Evolutionary conservation across 306 rosid species (phyloP).

Genomic region (Cicer judaicum): DNA sequence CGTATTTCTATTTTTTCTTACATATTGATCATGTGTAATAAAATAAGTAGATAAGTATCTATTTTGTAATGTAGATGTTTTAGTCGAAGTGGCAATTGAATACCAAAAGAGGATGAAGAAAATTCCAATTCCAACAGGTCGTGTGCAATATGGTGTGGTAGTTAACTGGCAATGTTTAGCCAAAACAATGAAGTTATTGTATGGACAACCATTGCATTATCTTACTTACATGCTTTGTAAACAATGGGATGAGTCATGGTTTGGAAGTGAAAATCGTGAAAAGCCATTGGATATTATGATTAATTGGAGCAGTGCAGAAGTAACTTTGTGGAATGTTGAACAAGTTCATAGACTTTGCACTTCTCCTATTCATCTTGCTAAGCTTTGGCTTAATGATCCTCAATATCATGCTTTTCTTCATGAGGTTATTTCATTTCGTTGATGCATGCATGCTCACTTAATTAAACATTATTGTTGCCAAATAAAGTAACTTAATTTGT

Average conservation of each 20-base stretch:
- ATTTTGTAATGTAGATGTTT: conserved; percentile 9
- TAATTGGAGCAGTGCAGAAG: conserved; percentile 29
- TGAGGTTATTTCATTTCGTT: conserved; percentile 29
- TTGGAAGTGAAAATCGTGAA: conserved; percentile 39
- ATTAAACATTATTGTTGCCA: not conserved
- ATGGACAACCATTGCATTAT: conserved; percentile 52
- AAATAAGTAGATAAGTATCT: no score
- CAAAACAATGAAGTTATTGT: conserved; percentile 34
- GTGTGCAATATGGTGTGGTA: not conserved
- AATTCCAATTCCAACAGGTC: conserved; percentile 29
- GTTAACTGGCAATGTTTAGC: conserved; percentile 46
- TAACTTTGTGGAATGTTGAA: conserved; percentile 47
- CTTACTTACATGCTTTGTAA: conserved; percentile 44
- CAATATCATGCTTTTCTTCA: conserved; percentile 21
- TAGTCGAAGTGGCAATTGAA: conserved; percentile 41
- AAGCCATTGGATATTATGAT: conserved; percentile 38
- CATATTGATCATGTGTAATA: no score
- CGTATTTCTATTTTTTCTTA: no score
- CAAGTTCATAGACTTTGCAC: conserved; percentile 37
- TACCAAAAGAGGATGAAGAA: conserved; percentile 44
- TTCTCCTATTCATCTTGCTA: conserved; percentile 46
- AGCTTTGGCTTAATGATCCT: conserved; percentile 44
- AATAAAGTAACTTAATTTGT: not conserved
- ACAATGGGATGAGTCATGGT: conserved; percentile 54
- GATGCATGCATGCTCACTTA: not conserved